phyloP scores from a whole-genome alignment of 441 rosid species.

The Brassica balearica region DNA sequence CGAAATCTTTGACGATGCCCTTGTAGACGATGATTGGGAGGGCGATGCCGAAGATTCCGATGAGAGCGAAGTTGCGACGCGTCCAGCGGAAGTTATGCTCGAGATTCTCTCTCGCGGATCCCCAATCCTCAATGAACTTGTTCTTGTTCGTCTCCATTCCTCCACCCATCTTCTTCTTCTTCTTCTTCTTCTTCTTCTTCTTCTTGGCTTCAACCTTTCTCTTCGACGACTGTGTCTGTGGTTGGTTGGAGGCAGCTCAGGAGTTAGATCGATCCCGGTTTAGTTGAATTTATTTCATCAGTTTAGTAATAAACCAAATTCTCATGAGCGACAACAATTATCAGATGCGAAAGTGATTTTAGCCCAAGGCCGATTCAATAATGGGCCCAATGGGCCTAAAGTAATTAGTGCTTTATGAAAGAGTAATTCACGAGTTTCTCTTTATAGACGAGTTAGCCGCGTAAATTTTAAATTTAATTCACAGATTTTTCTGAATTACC shows the following conservation, averaged over 20 bases:
- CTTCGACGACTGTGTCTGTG: not conserved
- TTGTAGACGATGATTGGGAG: slow-evolving; percentile 78
- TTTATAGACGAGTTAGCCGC: not conserved
- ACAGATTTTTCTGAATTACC: not conserved
- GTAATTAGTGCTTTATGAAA: not conserved
- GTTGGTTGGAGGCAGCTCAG: slow-evolving; percentile 1
- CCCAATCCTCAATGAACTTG: slow-evolving; percentile 87
- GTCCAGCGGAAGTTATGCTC: slow-evolving; percentile 92
- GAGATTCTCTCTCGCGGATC: slow-evolving; percentile 79
- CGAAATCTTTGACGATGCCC: slow-evolving; percentile 66
- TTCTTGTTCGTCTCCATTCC: slow-evolving; percentile 93
- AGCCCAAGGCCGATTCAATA: not conserved
- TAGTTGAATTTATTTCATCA: not conserved
- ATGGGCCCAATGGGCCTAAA: not conserved
- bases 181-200: not conserved
- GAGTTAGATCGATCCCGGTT: not conserved
- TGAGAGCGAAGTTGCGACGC: slow-evolving; percentile 81
- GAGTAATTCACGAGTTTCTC: not conserved
- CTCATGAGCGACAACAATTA: not conserved
- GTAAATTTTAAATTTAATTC: not conserved
- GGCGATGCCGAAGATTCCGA: slow-evolving; percentile 86
- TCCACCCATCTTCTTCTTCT: slow-evolving; percentile 62
- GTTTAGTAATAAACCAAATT: not conserved
- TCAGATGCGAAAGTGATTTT: not conserved
- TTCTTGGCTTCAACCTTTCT: not conserved